Evolutionary conservation across 352 stramenopile genomes (phyloP).

Genomic region (Globisporangium middletonii): DNA sequence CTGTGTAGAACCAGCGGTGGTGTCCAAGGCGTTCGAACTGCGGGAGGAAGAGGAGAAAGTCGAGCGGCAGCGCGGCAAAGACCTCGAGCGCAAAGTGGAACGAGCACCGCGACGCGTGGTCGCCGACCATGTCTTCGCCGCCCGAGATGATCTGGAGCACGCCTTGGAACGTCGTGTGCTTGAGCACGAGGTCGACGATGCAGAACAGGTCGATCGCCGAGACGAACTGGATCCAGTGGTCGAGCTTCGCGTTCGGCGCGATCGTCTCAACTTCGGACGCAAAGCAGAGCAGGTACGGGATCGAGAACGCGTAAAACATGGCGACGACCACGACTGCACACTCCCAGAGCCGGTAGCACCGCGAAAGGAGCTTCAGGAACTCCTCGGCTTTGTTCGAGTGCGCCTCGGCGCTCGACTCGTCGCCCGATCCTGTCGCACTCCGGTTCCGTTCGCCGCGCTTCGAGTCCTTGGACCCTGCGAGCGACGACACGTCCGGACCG

Average conservation of each 20-base stretch:
- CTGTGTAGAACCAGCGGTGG: constrained; percentile 51
- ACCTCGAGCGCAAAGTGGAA: constrained; percentile 24
- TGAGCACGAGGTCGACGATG: constrained; percentile 45
- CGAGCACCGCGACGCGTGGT: constrained; percentile 8
- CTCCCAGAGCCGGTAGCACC: constrained; percentile 53
- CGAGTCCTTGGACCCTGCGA: background rate
- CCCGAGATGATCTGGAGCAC: constrained; percentile 27
- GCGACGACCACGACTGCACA: constrained; percentile 38
- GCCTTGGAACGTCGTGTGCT: constrained; percentile 44
- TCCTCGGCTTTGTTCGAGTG: constrained; percentile 25
- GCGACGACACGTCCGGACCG: background rate
- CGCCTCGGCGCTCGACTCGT: background rate
- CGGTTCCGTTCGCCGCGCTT: background rate
- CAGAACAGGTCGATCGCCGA: constrained; percentile 41
- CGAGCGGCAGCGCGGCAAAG: constrained; percentile 32
- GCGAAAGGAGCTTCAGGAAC: constrained; percentile 46
- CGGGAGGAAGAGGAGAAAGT: constrained; percentile 45
- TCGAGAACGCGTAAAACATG: constrained; percentile 48
- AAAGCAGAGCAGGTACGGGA: constrained; percentile 62
- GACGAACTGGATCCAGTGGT: constrained; percentile 31
- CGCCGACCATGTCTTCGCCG: background rate
- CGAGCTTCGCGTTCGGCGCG: constrained; percentile 6
- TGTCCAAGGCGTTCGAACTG: constrained; percentile 15
- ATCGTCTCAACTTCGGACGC: constrained; percentile 27
- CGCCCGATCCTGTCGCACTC: too few species aligned